Percentiles rank a stretch among this genome's conserved stretches.
Conservation (phyloP, 352 stramenopile species). For the Phytophthora cajani region DNA sequence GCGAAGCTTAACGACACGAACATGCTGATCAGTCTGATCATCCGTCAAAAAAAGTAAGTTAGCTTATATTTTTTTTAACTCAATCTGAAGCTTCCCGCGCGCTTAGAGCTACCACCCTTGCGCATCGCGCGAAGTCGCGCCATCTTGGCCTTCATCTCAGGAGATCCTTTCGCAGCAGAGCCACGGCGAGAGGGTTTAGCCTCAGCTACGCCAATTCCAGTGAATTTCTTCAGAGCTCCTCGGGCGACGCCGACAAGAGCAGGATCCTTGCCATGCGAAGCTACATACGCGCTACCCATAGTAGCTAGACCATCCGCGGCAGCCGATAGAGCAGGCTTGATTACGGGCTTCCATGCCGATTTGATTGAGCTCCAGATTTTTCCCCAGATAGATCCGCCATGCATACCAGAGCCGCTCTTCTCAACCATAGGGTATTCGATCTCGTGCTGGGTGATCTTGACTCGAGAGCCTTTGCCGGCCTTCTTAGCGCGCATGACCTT, state of each 20-base stretch:
- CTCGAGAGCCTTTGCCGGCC: not conserved
- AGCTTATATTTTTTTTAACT: constrained; percentile 1
- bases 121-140: not conserved
- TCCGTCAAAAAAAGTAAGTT: not conserved
- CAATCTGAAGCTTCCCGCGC: not conserved
- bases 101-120: not conserved
- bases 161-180: not conserved
- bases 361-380: constrained; percentile 7
- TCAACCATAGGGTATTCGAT: not conserved
- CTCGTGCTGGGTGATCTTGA: not conserved
- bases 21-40: not conserved
- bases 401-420: not conserved
- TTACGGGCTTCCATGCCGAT: too few relatives aligned
- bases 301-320: constrained; percentile 5
- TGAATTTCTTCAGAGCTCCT: not conserved
- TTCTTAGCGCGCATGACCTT: constrained; percentile 12
- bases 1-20: not conserved
- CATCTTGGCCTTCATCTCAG: not conserved
- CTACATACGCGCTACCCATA: too few relatives aligned
- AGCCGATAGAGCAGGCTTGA: too few relatives aligned
- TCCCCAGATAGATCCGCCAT: constrained; percentile 6
- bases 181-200: not conserved
- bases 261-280: not conserved
- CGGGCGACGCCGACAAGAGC: not conserved
- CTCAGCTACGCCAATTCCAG: not conserved